Percentiles rank a stretch among this genome's conserved stretches.
phyloP scores from a whole-genome alignment of 1,284 basidiomycete genomes.

The Paramarasmius palmivorus region DNA sequence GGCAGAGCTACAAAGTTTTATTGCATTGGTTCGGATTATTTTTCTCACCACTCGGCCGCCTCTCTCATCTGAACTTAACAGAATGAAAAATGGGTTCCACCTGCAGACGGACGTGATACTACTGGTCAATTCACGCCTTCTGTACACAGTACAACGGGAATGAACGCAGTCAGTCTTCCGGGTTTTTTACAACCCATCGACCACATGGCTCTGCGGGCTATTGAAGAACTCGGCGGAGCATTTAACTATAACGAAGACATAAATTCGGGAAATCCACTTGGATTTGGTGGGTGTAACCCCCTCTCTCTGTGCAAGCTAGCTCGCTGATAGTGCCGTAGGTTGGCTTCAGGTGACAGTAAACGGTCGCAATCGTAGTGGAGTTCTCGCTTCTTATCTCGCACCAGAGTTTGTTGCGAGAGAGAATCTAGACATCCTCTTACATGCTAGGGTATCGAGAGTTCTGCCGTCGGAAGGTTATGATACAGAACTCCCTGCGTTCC shows the following conservation, averaged over 20 bases:
- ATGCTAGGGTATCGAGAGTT: conserved; percentile 18
- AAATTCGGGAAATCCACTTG: conserved; percentile 24
- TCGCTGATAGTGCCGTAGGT: conserved; percentile 9
- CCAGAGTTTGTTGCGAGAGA: conserved; percentile 10
- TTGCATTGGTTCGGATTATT: conserved; percentile 25
- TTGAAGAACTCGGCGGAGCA: conserved; percentile 11
- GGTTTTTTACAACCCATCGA: conserved; percentile 18
- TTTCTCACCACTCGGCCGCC: background rate
- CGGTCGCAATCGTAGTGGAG: conserved; percentile 19
- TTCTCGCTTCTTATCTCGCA: conserved; percentile 20
- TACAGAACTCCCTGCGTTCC: background rate
- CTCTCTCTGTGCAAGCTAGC: background rate
- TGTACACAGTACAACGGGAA: conserved; percentile 19
- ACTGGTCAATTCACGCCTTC: conserved; percentile 18
- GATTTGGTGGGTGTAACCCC: conserved; percentile 19
- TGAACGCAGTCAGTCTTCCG: conserved; percentile 21
- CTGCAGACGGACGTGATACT: conserved; percentile 23
- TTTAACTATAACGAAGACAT: conserved; percentile 24
- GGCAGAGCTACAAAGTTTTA: conserved; percentile 30
- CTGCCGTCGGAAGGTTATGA: background rate
- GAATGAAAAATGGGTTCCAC: conserved; percentile 25
- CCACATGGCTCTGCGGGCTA: conserved; percentile 16
- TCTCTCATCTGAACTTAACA: conserved; percentile 8
- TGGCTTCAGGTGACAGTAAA: conserved; percentile 22
- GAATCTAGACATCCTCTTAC: conserved; percentile 21